Evolutionary conservation across 2,329 filamentous ascomycete genomes (phyloP), one percentile per base, ranked within the genome.

Genomic region (Lasiodiplodia sp.): DNA sequence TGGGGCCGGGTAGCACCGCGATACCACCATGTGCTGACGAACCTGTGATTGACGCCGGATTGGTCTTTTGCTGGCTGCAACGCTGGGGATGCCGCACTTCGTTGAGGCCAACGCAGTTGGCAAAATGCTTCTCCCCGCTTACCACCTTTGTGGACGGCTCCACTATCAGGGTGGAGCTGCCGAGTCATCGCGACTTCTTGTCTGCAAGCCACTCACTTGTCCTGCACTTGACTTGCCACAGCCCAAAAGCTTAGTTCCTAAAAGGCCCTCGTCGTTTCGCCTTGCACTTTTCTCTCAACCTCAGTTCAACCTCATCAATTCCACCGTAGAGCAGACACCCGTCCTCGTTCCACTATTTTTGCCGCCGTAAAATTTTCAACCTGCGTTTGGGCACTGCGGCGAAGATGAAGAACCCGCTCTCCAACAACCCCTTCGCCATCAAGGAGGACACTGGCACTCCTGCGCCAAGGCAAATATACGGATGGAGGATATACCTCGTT

Each of bases 401-500:
- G 37, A 65, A 38, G 10, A 66, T 66, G 62, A 53, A 55, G 31
- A 66, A 66, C 62, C 47, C 49, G 5, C 23, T 66, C 37, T 18
- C 62, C 51, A 55, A 49, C 49, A 66, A 66, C 44, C 62, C 62
- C 18, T 34, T 66, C 21, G 62, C 62, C 21, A 55, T 66, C 31
- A 66, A 55, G 49, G 49, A 66, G 23, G 62, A 53, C 7, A 16
- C 31, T 4, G 62, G 51, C 18, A 14, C 49, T 23, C 6, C 47
- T 3, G 62, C 40, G 21, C 62, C 62, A n/a, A 55, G 18, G 6
- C 86, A 91, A 75, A 88, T 92, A 69, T 92, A 91, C 79, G 88
- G 89, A 74, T 92, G 89, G 89, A 85, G 89, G 68, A 88, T 90
- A 34, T 87, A 90, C 71, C 84, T 84, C 67, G 82, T 91, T 72